Evolutionary conservation across 495 filamentous ascomycete genomes (phyloP).

Genomic region (Emericellopsis terricola): DNA sequence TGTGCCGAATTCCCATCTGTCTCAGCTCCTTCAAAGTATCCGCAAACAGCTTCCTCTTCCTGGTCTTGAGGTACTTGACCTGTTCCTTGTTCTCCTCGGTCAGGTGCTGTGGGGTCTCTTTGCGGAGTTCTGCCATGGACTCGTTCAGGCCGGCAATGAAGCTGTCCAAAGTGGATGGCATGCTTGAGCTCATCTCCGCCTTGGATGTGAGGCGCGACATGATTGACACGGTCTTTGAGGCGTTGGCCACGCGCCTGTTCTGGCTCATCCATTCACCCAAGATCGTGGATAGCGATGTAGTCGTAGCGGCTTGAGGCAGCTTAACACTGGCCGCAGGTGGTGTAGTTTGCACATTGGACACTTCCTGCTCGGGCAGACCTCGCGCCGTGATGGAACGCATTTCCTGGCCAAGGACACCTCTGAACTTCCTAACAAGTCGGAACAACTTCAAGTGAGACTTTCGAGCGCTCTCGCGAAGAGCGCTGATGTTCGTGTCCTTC

Average conservation of each 20-base stretch:
- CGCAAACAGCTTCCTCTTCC: slow-evolving; percentile 80
- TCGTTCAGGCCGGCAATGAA: slow-evolving; percentile 51
- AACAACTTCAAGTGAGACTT: slow-evolving; percentile 85
- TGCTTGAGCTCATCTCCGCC: slow-evolving; percentile 32
- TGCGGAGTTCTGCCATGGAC: slow-evolving; percentile 51
- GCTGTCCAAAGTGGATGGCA: slow-evolving; percentile 38
- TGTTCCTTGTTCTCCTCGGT: slow-evolving; percentile 67
- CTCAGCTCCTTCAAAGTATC: slow-evolving; percentile 68
- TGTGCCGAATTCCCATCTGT: slow-evolving; percentile 76
- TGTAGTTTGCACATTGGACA: background rate
- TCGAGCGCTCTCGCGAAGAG: slow-evolving; percentile 69
- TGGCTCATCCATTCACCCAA: slow-evolving; percentile 1
- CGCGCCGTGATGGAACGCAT: slow-evolving; percentile 43
- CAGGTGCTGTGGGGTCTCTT: slow-evolving; percentile 55
- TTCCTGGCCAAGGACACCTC: slow-evolving; percentile 53
- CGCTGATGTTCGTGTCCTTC: slow-evolving; percentile 91
- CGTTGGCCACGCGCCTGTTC: slow-evolving; percentile 33
- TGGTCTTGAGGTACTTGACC: slow-evolving; percentile 71
- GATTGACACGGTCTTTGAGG: slow-evolving; percentile 38
- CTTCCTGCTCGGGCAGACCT: slow-evolving; percentile 39
- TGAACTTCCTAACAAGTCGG: slow-evolving; percentile 77
- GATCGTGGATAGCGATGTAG: slow-evolving; percentile 7
- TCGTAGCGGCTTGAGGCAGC: background rate
- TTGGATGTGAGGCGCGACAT: slow-evolving; percentile 30
- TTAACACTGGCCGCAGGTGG: background rate